Evolutionary conservation across 169 alveolate genomes (phyloP).

Genomic region (Cardiosporidium cionae): DNA sequence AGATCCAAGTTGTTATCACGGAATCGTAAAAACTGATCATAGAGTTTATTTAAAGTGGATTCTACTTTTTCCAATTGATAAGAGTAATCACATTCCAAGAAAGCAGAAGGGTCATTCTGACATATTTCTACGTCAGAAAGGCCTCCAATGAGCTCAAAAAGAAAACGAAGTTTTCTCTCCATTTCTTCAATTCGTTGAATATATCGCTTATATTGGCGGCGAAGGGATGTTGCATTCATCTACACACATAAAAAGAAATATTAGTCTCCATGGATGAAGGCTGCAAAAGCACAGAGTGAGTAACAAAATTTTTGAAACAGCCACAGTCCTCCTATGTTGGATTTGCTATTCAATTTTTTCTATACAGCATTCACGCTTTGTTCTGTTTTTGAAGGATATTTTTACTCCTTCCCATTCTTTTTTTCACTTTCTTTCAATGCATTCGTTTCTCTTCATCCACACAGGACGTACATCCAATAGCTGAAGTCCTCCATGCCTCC

Average conservation of each 20-base stretch:
- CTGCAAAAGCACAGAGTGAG: no score
- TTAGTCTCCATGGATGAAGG: no score
- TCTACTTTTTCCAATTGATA: conserved; percentile 52
- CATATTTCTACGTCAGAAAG: conserved; percentile 31
- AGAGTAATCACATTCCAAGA: conserved; percentile 45
- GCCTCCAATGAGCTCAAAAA: conserved; percentile 24
- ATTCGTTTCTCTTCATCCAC: no score
- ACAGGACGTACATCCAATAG: conserved; percentile 69
- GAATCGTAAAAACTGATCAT: conserved; percentile 76
- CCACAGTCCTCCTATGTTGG: no score
- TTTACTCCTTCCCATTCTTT: no score
- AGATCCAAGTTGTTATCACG: conserved; percentile 64
- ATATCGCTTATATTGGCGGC: conserved; percentile 75
- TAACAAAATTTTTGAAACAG: no score
- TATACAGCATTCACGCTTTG: no score
- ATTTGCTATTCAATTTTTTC: no score
- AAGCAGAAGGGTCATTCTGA: conserved; percentile 34
- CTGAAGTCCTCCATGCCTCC: conserved; percentile 68
- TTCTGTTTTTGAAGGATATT: no score
- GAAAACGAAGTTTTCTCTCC: conserved; percentile 54
- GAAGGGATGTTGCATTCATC: conserved; percentile 59
- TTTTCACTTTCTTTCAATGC: no score
- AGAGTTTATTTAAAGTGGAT: conserved; percentile 56
- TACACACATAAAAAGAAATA: no score
- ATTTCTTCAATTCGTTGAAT: conserved; percentile 82